These are phyloP conservation scores for Ailanthus altissimus DNA, from an alignment of 345 rosid genomes.

Conservation along the genomic window DNA sequence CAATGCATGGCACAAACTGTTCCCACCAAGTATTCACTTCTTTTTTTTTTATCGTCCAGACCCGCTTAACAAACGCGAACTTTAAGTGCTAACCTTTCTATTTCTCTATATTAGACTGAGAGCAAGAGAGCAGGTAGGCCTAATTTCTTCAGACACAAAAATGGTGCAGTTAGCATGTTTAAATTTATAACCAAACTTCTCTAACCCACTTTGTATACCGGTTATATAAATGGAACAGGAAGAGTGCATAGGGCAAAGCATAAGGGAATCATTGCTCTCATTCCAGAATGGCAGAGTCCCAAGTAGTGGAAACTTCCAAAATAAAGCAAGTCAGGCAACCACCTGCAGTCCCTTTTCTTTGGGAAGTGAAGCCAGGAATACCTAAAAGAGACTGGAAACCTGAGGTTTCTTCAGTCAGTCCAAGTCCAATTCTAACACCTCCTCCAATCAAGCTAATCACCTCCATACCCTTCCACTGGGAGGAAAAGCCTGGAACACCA, in stretches of 20 bases:
- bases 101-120: not conserved
- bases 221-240: not conserved
- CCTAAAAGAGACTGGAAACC: conserved; percentile 78
- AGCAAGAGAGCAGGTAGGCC: conserved; percentile 16
- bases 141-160: not conserved
- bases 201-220: conserved; percentile 11
- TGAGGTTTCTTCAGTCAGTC: conserved; percentile 32
- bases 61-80: too few relatives aligned
- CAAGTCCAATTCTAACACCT: conserved; percentile 32
- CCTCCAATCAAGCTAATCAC: conserved; percentile 67
- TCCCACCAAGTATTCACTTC: too few relatives aligned
- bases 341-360: conserved; percentile 76
- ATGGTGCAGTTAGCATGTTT: conserved; percentile 1
- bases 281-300: conserved; percentile 36
- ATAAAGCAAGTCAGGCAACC: conserved; percentile 56
- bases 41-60: too few relatives aligned
- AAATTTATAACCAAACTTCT: conserved; percentile 3
- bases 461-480: conserved; percentile 78
- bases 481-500: conserved; percentile 72
- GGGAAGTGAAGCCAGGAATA: conserved; percentile 83
- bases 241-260: not conserved
- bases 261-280: not conserved
- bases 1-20: too few relatives aligned
- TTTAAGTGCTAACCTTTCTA: not conserved
- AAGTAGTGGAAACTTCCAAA: conserved; percentile 22